These are phyloP conservation scores for Globisporangium spinosum DNA, from an alignment of 352 stramenopile species.

Conservation along the genomic window DNA sequence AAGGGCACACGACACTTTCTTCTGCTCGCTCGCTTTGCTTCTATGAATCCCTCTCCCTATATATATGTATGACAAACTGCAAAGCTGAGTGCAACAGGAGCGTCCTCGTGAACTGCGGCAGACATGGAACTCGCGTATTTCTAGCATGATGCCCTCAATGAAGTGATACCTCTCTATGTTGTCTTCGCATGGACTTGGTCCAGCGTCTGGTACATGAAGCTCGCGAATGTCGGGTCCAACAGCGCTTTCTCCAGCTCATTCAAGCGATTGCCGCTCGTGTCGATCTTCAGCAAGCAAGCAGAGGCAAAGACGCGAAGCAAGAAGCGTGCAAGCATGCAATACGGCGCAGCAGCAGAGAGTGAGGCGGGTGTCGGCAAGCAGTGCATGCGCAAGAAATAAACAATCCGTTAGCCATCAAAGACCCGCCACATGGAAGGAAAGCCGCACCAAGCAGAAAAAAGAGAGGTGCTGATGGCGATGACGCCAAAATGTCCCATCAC, in stretches of 20 bases:
- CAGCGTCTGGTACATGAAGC: slow-evolving; percentile 75
- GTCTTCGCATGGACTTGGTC: slow-evolving; percentile 37
- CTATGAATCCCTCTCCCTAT: no score
- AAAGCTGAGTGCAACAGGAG: background rate
- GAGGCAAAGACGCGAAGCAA: background rate
- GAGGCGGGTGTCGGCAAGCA: background rate
- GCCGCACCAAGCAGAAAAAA: slow-evolving; percentile 6
- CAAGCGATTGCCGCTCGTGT: slow-evolving; percentile 55
- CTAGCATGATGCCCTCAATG: background rate
- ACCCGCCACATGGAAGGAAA: slow-evolving; percentile 3
- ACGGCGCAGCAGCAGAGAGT: background rate
- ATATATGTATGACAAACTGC: background rate
- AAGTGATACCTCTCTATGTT: background rate
- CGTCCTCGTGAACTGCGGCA: no score
- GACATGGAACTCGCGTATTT: background rate
- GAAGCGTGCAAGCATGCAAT: background rate
- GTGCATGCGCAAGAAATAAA: background rate
- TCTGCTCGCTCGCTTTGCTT: no score
- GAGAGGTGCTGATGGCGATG: background rate
- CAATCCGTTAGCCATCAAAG: background rate
- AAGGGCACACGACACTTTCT: no score
- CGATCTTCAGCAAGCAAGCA: slow-evolving; percentile 39
- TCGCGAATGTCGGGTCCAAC: slow-evolving; percentile 60
- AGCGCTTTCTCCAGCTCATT: slow-evolving; percentile 78
- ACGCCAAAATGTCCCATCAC: background rate